Evolutionary conservation across 805 yeast species (phyloP), one percentile per base, ranked within the genome.

Genomic region (Barnettozyma botsteinii): DNA sequence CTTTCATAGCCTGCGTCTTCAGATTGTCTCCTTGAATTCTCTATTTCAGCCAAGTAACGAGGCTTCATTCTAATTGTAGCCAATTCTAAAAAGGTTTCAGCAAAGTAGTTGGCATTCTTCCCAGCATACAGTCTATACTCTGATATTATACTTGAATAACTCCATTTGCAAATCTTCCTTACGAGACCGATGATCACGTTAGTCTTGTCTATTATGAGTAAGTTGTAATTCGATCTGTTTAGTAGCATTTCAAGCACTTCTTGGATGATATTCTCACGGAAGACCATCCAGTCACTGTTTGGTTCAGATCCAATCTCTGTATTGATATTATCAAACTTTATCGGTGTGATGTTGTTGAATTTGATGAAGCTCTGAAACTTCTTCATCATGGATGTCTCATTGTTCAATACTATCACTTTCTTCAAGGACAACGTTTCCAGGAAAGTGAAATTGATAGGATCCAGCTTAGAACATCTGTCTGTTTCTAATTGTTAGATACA

Each of bases 161-260:
- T 81, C 98, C 97, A 91, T 61, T 83, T 83, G 60, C 86, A 93
- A 29, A 89, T 68, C 56, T 82, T 80, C 37, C 98, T 68, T 25
- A 93, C 62, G 3, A 89, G 67, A 0, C 97, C 96, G 10, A 87
- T 75, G 15, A 89, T 70, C 11, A 93, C 77, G 43, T 83, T 81
- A 7, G 89, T 80, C 28, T 83, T 75, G 56, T 93, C 98, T 18
- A 93, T 77, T 12, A 91, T 59, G 33, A 91, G 64, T 5, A 85
- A 58, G 38, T 88, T 88, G 52, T 82, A 79, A 48, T 81, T 66
- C 20, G 72, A 65, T 24, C 55, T 61, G 55, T 91, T 79, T 30
- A 91, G 64, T 7, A 86, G 55, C 14, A 79, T 64, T 41, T 79
- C 79, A 43, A 93, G 72, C 2, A 87, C 79, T 38, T 75, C 76